A percentile compares a stretch with the other conserved stretches of the same genome.
Conservation (phyloP, 2,329 filamentous ascomycete genomes). For the Penicillium fuscoglaucum region DNA sequence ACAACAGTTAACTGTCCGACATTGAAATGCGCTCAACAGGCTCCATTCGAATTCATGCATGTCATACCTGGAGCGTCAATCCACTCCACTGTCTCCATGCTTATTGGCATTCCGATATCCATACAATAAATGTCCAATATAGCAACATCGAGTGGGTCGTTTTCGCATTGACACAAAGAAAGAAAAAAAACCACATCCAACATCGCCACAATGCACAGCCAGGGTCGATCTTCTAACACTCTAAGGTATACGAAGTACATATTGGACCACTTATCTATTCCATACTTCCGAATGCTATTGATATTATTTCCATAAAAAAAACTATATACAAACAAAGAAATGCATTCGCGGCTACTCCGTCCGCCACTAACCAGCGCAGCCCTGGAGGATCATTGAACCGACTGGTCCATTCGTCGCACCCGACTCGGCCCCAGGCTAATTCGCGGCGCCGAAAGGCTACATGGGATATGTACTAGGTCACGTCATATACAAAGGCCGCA, state of each 20-base stretch:
- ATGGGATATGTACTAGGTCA: not conserved
- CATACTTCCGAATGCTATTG: not conserved
- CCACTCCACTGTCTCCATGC: conserved; percentile 8
- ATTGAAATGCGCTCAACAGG: conserved; percentile 10
- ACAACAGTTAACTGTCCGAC: conserved; percentile 9
- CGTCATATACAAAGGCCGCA: not conserved
- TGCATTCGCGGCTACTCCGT: not conserved
- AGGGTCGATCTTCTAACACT: conserved; percentile 2
- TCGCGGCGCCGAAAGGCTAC: conserved; percentile 8
- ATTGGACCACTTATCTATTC: not conserved
- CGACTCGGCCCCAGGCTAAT: conserved; percentile 18
- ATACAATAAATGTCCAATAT: not conserved
- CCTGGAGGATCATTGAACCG: conserved; percentile 18
- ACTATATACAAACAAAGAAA: not conserved
- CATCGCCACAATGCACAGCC: conserved; percentile 10
- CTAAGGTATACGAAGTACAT: not conserved
- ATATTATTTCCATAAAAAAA: not conserved
- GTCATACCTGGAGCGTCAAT: conserved; percentile 20
- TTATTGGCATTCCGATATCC: not conserved
- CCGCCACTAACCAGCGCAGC: conserved; percentile 11
- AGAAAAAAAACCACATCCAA: not conserved
- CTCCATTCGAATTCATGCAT: conserved; percentile 22
- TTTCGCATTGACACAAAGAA: not conserved
- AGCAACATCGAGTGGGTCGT: not conserved
- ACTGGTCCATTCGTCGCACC: conserved; percentile 23